Conservation (phyloP, 192 early-diverging fungal genomes). For the Chytriomyces sp. region DNA sequence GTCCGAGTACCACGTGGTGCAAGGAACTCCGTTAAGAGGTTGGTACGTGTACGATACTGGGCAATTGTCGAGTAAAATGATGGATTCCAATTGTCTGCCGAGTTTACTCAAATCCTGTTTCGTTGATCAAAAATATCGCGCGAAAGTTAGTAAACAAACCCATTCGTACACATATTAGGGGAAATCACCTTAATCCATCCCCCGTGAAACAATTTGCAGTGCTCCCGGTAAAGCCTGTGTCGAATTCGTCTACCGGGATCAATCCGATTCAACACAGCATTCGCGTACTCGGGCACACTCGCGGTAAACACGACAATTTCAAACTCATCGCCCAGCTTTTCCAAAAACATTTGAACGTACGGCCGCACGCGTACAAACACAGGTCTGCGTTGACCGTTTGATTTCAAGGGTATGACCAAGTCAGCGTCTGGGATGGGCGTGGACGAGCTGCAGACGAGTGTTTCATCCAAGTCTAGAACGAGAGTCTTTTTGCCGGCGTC, state of each 20-base stretch:
- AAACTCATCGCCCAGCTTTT: conserved; percentile 78
- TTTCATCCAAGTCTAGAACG: conserved; percentile 91
- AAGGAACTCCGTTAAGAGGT: conserved; percentile 21
- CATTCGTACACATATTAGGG: not conserved
- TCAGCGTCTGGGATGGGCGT: conserved; percentile 77
- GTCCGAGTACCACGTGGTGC: conserved; percentile 16
- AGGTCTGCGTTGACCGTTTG: conserved; percentile 81
- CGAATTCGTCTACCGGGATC: conserved; percentile 77
- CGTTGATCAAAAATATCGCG: too few species aligned
- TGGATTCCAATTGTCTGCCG: conserved; percentile 18
- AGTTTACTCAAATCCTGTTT: conserved; percentile 27
- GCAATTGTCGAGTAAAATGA: conserved; percentile 28
- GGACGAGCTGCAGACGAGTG: conserved; percentile 90
- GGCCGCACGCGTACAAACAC: conserved; percentile 92
- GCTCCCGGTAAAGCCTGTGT: conserved; percentile 88
- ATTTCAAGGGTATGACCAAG: conserved; percentile 83
- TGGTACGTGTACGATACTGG: conserved; percentile 20
- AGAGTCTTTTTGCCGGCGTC: conserved; percentile 73
- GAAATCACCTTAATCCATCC: conserved; percentile 78
- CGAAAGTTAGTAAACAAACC: not conserved
- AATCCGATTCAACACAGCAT: conserved; percentile 87
- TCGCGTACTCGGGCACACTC: conserved; percentile 87
- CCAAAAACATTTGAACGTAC: conserved; percentile 85
- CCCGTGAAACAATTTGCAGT: conserved; percentile 83
- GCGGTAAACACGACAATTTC: conserved; percentile 91